These are phyloP conservation scores for Mycena epipterygia DNA, from an alignment of 768 basidiomycete genomes.

Conservation along the genomic window DNA sequence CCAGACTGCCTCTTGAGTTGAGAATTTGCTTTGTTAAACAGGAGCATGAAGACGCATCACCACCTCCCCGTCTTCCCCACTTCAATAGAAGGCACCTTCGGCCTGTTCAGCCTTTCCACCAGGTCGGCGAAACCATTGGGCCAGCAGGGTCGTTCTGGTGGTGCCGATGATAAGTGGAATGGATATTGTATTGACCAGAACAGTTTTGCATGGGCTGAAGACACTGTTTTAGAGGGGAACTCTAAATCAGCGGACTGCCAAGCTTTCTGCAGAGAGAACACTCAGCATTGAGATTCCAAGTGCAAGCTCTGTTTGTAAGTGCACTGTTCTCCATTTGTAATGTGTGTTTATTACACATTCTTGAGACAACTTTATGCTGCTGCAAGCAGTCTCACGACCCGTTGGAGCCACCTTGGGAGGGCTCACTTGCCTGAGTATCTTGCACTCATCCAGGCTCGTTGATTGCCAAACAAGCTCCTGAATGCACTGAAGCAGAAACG, in stretches of 20 bases:
- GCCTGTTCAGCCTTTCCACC: not conserved
- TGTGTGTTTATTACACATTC: not conserved
- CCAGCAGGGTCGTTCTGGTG: not conserved
- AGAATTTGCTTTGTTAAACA: conserved; percentile 2
- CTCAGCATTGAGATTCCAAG: not conserved
- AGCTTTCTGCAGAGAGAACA: not conserved
- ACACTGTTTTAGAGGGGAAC: conserved; percentile 1
- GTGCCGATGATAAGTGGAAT: not conserved
- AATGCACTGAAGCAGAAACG: conserved; percentile 1
- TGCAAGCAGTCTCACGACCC: conserved; percentile 4
- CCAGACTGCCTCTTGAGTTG: conserved; percentile 8
- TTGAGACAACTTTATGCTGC: conserved; percentile 4
- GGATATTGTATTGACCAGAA: not conserved
- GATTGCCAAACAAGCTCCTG: not conserved
- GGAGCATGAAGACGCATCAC: not conserved
- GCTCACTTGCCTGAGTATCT: conserved; percentile 1
- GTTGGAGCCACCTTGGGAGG: conserved; percentile 7
- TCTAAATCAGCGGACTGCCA: conserved; percentile 6
- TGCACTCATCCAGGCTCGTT: not conserved
- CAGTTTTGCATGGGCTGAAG: conserved; percentile 7
- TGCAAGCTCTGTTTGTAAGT: conserved; percentile 6
- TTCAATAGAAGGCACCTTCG: not conserved
- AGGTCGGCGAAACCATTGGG: not conserved
- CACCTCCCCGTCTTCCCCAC: not conserved
- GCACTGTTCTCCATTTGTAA: not conserved